phyloP scores from a whole-genome alignment of 306 rosid species.

The Vigna reflexopilosa region DNA sequence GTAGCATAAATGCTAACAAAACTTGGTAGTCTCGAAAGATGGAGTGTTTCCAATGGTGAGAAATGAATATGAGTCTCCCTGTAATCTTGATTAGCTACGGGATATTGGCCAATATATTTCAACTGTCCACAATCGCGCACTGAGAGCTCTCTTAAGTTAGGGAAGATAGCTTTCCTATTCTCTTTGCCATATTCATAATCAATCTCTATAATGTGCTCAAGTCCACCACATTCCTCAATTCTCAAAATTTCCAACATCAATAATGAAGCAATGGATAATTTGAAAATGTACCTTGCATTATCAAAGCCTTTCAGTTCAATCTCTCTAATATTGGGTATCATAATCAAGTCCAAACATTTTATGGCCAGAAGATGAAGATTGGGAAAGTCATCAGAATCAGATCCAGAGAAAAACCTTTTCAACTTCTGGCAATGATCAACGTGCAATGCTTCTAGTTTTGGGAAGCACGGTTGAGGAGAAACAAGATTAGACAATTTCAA shows the following conservation, averaged over 20 bases:
- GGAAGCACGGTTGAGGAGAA: not conserved
- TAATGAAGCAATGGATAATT: not conserved
- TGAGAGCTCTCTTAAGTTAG: not conserved
- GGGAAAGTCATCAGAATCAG: not conserved
- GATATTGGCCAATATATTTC: not conserved
- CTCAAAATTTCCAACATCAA: not conserved
- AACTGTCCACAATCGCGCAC: not conserved
- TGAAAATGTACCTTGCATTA: not conserved
- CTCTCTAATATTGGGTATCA: too few relatives aligned
- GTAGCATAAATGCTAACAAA: not conserved
- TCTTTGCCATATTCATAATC: not conserved
- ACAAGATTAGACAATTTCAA: too few relatives aligned
- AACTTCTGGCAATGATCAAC: not conserved
- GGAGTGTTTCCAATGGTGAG: not conserved
- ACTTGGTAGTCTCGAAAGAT: fast-evolving
- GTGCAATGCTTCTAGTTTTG: not conserved
- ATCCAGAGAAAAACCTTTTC: not conserved
- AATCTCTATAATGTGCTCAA: not conserved
- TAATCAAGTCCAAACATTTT: not conserved
- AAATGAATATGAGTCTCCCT: not conserved
- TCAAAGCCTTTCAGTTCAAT: not conserved
- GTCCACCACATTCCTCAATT: not conserved
- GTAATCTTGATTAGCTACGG: not conserved
- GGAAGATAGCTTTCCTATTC: not conserved
- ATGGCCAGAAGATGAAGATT: not conserved